These are phyloP conservation scores for Fusarium sp. DNA, from an alignment of 2,329 filamentous ascomycete genomes.

Conservation along the genomic window DNA sequence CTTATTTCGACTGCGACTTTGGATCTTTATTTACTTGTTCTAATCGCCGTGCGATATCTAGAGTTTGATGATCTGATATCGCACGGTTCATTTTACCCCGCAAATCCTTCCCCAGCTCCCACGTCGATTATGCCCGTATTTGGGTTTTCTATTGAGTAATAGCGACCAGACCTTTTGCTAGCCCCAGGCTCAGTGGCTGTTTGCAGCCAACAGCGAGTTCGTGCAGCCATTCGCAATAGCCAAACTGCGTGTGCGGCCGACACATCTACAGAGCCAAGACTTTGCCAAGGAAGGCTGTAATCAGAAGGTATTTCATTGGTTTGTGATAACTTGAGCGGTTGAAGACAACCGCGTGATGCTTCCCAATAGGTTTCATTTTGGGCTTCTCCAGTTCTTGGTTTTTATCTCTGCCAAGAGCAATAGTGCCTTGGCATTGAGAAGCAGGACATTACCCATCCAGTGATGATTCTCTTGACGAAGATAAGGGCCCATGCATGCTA, in stretches of 20 bases:
- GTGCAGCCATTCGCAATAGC: constrained; percentile 6
- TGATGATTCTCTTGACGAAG: constrained; percentile 22
- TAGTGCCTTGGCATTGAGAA: constrained; percentile 24
- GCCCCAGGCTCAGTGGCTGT: constrained; percentile 14
- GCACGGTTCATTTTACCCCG: constrained; percentile 20
- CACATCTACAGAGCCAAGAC: constrained; percentile 1
- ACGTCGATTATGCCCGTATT: constrained; percentile 9
- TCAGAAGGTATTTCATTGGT: constrained; percentile 4
- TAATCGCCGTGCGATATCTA: background rate
- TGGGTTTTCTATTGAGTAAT: constrained; percentile 28
- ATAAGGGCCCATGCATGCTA: constrained; percentile 16
- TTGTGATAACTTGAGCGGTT: background rate
- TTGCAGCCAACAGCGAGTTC: background rate
- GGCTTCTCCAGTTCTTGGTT: constrained; percentile 14
- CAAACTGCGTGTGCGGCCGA: constrained; percentile 15
- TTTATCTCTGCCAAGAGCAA: constrained; percentile 27
- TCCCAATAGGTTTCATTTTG: constrained; percentile 13
- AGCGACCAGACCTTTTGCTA: constrained; percentile 7
- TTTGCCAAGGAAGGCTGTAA: background rate
- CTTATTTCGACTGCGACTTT: constrained; percentile 24
- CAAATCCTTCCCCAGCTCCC: constrained; percentile 30
- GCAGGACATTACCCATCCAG: background rate
- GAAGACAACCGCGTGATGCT: constrained; percentile 27
- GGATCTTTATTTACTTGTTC: background rate
- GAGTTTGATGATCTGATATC: background rate